phyloP scores from a whole-genome alignment of 179 eudicot species.

The Corrigiola litoralis region DNA sequence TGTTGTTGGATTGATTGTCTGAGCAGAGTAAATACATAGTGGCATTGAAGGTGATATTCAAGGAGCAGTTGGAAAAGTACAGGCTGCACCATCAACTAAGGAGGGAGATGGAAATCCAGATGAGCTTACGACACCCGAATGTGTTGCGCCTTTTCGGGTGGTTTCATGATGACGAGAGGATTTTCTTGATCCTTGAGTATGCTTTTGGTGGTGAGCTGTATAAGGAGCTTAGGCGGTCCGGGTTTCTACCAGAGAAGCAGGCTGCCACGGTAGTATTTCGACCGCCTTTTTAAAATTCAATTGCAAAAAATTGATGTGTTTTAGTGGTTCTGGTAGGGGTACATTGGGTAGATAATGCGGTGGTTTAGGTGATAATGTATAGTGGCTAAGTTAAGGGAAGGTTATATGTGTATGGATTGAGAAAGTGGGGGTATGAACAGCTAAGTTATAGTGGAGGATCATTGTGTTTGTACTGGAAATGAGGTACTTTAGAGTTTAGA shows the following conservation, averaged over 20 bases:
- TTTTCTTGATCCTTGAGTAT: slow-evolving; percentile 74
- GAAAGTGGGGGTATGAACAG: too few relatives aligned
- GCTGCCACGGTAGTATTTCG: slow-evolving; percentile 61
- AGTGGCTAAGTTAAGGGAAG: too few relatives aligned
- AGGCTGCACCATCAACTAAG: slow-evolving; percentile 61
- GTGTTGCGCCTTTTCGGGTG: slow-evolving; percentile 74
- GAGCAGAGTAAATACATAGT: slow-evolving; percentile 68
- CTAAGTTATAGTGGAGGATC: too few relatives aligned
- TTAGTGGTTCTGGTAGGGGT: neutral
- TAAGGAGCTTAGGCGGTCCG: slow-evolving; percentile 40
- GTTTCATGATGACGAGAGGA: slow-evolving; percentile 75
- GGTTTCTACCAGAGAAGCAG: slow-evolving; percentile 55
- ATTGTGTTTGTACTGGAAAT: too few relatives aligned
- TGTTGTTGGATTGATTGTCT: neutral
- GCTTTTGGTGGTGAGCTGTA: slow-evolving; percentile 86
- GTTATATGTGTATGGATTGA: too few relatives aligned
- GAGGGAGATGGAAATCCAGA: slow-evolving; percentile 92
- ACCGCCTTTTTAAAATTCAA: neutral
- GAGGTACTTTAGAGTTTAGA: too few relatives aligned
- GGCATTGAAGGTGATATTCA: slow-evolving; percentile 89
- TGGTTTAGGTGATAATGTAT: neutral
- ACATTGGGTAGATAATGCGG: too few relatives aligned
- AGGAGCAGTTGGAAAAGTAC: slow-evolving; percentile 82
- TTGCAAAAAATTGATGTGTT: neutral
- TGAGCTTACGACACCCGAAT: slow-evolving; percentile 71